Conservation (phyloP, 176 grass and related monocot species). For the Aegilops tauschii region DNA sequence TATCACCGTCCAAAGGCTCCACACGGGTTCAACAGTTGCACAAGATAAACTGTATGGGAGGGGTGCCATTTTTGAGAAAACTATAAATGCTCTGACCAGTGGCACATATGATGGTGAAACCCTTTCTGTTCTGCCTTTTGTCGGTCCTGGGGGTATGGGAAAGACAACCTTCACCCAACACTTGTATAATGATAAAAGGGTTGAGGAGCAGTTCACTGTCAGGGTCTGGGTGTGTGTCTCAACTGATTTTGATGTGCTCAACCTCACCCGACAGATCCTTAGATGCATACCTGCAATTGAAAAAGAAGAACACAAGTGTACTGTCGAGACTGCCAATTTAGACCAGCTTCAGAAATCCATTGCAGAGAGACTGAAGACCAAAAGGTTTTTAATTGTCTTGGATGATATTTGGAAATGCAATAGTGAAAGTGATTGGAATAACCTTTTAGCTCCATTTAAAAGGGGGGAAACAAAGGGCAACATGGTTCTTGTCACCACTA, state of each 20-base stretch:
- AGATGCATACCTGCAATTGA: no score
- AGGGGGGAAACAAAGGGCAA: background rate
- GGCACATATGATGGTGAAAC: no score
- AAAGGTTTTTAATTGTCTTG: background rate
- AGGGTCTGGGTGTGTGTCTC: no score
- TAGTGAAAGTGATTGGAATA: background rate
- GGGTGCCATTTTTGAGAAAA: background rate
- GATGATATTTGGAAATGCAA: background rate
- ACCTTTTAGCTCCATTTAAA: background rate
- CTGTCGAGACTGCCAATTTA: background rate
- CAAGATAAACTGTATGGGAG: constrained; percentile 14
- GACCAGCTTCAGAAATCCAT: background rate
- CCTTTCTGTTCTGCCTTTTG: no score
- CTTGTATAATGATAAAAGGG: no score
- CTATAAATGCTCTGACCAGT: background rate
- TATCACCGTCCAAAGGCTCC: fast-evolving
- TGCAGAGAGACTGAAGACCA: background rate
- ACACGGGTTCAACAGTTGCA: fast-evolving
- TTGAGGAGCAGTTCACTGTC: no score
- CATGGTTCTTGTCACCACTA: background rate
- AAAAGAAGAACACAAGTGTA: no score
- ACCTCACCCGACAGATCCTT: no score
- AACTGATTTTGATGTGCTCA: no score
- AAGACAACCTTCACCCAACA: no score
- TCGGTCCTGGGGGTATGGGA: no score